A percentile compares a stretch with the other conserved stretches of the same genome.
Conservation (phyloP, 495 filamentous ascomycete species). For the Gamarada debralockiae region DNA sequence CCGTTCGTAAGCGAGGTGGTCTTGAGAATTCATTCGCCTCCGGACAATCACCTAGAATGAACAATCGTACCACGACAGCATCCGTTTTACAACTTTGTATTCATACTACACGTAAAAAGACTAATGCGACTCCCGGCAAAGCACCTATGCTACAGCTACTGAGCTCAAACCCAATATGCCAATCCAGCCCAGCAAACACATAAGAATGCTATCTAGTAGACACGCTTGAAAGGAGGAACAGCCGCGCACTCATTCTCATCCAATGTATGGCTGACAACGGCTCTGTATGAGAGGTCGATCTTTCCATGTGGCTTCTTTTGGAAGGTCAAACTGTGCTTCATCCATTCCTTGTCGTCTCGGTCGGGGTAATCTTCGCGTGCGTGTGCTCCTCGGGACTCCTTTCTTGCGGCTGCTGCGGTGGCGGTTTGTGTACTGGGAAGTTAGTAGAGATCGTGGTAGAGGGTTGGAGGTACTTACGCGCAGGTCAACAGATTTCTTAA, state of each 20-base stretch:
- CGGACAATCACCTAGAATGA: too few species aligned
- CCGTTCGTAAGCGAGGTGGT: too few species aligned
- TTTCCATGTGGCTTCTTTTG: constrained; percentile 84
- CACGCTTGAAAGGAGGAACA: constrained; percentile 84
- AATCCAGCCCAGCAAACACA: not conserved
- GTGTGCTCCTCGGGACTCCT: constrained; percentile 93
- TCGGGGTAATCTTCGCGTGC: constrained; percentile 94
- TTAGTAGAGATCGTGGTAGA: constrained; percentile 12
- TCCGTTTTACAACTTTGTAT: too few species aligned
- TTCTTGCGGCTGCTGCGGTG: constrained; percentile 75
- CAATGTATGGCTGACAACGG: constrained; percentile 71
- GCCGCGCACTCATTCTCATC: constrained; percentile 88
- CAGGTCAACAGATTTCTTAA: constrained; percentile 91
- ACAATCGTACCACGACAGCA: too few species aligned
- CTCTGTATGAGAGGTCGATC: constrained; percentile 73
- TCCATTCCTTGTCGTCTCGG: constrained; percentile 91
- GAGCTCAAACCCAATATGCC: constrained; percentile 4
- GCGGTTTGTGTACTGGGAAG: constrained; percentile 73
- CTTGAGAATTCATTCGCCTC: too few species aligned
- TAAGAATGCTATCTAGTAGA: constrained; percentile 40
- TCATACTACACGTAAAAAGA: constrained; percentile 6
- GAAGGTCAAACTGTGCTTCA: constrained; percentile 96
- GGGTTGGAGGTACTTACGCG: constrained; percentile 44
- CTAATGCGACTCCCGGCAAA: constrained; percentile 1
- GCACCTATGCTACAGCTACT: constrained; percentile 16